These are phyloP conservation scores for Ophiostoma triangulosporum DNA, from an alignment of 2,329 filamentous ascomycete genomes.

Conservation along the genomic window DNA sequence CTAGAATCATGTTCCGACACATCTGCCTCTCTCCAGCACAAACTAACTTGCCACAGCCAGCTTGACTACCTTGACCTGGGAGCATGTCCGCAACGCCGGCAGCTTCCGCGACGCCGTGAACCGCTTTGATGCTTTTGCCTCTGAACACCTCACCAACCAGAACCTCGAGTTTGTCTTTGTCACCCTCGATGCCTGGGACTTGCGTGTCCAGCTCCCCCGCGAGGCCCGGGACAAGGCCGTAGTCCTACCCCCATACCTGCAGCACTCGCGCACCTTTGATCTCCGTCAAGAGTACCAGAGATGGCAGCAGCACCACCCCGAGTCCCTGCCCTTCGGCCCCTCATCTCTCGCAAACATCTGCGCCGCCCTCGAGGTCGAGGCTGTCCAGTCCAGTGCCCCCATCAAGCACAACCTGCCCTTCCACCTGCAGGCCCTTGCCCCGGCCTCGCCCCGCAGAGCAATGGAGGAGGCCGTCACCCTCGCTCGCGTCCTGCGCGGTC, in stretches of 20 bases:
- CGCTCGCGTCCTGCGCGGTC: slow-evolving; percentile 76
- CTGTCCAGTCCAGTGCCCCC: slow-evolving; percentile 89
- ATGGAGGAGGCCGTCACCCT: slow-evolving; percentile 97
- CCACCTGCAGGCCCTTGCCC: slow-evolving; percentile 89
- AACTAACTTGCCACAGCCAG: slow-evolving; percentile 48
- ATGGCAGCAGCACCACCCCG: slow-evolving; percentile 97
- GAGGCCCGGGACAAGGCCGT: slow-evolving; percentile 98
- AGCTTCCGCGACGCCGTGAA: slow-evolving; percentile 95
- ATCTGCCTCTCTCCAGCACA: background rate
- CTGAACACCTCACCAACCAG: slow-evolving; percentile 78
- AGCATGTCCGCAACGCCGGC: slow-evolving; percentile 93
- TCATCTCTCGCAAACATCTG: slow-evolving; percentile 96
- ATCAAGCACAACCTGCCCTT: slow-evolving; percentile 99
- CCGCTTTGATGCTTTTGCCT: slow-evolving; percentile 86
- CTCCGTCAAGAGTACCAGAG: slow-evolving; percentile 94
- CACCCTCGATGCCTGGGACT: slow-evolving; percentile 95
- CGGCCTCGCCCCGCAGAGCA: slow-evolving; percentile 84
- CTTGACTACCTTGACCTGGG: slow-evolving; percentile 95
- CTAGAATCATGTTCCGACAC: slow-evolving; percentile 4
- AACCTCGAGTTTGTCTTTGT: slow-evolving; percentile 97
- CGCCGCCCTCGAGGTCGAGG: slow-evolving; percentile 93
- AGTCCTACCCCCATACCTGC: slow-evolving; percentile 87
- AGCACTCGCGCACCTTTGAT: slow-evolving; percentile 95
- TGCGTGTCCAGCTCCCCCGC: slow-evolving; percentile 90
- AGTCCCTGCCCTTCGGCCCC: slow-evolving; percentile 91